Evolutionary conservation across 2,329 filamentous ascomycete genomes (phyloP).

Genomic region (Nemania bipapillata): DNA sequence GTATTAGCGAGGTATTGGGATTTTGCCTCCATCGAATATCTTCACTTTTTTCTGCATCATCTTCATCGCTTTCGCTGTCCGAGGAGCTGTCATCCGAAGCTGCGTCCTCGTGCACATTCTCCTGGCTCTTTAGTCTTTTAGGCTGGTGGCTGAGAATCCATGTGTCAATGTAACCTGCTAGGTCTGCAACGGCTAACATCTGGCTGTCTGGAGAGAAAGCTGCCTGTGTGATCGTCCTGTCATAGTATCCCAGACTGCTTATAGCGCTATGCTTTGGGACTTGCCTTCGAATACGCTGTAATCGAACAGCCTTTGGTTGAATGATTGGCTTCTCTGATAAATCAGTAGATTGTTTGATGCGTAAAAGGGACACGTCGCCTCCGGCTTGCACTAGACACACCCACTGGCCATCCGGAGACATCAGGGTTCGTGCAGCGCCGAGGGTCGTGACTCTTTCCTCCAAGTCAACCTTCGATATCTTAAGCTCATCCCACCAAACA

Average conservation of each 20-base stretch:
- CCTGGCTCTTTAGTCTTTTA: constrained; percentile 47
- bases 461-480: constrained; percentile 75
- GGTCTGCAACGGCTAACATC: constrained; percentile 80
- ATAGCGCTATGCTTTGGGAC: constrained; percentile 67
- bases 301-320: constrained; percentile 59
- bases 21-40: constrained; percentile 80
- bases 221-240: constrained; percentile 76
- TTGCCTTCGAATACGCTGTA: constrained; percentile 65
- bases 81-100: constrained; percentile 56
- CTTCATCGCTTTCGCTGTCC: constrained; percentile 57
- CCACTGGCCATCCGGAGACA: constrained; percentile 78
- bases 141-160: constrained; percentile 77
- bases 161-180: constrained; percentile 86
- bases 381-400: constrained; percentile 72
- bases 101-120: constrained; percentile 49
- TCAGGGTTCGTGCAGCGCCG: constrained; percentile 75
- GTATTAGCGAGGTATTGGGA: constrained; percentile 74
- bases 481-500: constrained; percentile 68
- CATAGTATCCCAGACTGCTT: constrained; percentile 78
- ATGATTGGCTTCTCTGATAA: constrained; percentile 54
- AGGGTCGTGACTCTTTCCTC: constrained; percentile 65
- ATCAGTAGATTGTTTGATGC: constrained; percentile 54
- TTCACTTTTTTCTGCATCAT: constrained; percentile 49
- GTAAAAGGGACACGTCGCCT: constrained; percentile 66
- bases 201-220: constrained; percentile 84